Conservation (phyloP, 192 early-diverging fungal genomes). For the Linnemannia elongata region DNA sequence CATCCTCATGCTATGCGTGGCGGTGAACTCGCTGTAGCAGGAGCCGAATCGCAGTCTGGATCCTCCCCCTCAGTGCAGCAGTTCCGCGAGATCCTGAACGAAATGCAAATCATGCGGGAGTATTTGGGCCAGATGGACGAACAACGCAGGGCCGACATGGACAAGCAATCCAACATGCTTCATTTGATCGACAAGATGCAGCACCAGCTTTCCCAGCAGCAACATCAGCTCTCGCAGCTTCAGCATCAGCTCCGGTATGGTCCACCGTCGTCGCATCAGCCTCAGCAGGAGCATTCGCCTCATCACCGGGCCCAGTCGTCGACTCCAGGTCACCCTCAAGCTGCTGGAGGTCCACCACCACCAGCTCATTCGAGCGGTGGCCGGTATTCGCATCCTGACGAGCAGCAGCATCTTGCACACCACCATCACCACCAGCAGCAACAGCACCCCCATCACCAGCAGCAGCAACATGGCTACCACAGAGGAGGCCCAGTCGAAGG, state of each 20-base stretch:
- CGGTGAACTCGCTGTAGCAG: not conserved
- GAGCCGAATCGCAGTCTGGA: not conserved
- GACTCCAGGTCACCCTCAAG: not conserved
- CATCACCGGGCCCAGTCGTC: conserved; percentile 15
- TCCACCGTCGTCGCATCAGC: not conserved
- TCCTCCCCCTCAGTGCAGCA: conserved; percentile 15
- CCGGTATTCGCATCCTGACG: conserved; percentile 16
- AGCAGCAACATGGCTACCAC: not conserved
- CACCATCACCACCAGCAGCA: not conserved
- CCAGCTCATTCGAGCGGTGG: not conserved
- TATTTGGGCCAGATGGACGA: conserved; percentile 40
- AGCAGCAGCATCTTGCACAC: not conserved
- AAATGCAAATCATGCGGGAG: conserved; percentile 37
- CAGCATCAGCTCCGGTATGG: conserved; percentile 48
- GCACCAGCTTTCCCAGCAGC: conserved; percentile 40
- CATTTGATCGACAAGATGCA: conserved; percentile 45
- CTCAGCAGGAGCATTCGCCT: conserved; percentile 5
- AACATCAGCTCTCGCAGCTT: conserved; percentile 40
- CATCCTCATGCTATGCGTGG: not conserved
- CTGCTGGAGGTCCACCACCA: conserved; percentile 11
- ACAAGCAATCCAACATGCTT: conserved; percentile 32
- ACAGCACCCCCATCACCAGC: not conserved
- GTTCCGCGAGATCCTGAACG: conserved; percentile 31
- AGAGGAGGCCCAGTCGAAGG: not conserved
- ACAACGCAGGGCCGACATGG: conserved; percentile 14